Percentiles rank a stretch among this genome's conserved stretches.
phyloP scores from a whole-genome alignment of 73 alveolate species.

The Paramecium primaurelia region DNA sequence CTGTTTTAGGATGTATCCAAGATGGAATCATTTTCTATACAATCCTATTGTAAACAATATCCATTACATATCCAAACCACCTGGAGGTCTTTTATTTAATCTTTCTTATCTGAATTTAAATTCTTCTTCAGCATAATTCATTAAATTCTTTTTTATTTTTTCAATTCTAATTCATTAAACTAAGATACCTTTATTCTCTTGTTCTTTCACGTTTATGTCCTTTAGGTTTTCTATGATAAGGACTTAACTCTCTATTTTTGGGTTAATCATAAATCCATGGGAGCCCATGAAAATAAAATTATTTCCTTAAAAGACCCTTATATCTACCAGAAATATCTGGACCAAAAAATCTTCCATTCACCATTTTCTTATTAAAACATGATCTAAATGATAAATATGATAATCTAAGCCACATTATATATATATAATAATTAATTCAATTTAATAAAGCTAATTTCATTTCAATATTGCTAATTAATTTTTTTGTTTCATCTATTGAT shows the following conservation, averaged over 20 bases:
- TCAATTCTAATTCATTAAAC: neutral
- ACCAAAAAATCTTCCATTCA: constrained; percentile 33
- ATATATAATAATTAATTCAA: neutral
- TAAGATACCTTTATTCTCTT: constrained; percentile 5
- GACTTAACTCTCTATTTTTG: constrained; percentile 34
- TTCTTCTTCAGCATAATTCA: constrained; percentile 16
- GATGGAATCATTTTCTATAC: constrained; percentile 32
- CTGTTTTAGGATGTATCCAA: constrained; percentile 29
- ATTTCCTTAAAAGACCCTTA: constrained; percentile 53
- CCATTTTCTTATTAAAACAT: constrained; percentile 35
- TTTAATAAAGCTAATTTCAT: neutral
- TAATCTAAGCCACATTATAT: constrained; percentile 57
- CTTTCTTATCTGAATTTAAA: constrained; percentile 44
- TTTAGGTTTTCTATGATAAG: constrained; percentile 52
- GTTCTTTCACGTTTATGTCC: constrained; percentile 35
- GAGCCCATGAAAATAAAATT: constrained; percentile 51
- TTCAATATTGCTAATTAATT: neutral
- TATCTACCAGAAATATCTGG: constrained; percentile 49
- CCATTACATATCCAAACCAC: constrained; percentile 34
- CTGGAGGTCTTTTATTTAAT: constrained; percentile 15
- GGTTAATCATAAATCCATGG: constrained; percentile 62
- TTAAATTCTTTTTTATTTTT: constrained; percentile 8
- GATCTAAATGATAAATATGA: constrained; percentile 42
- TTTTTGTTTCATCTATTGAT: neutral
- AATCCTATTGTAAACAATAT: neutral